These are phyloP conservation scores for Furcasterigmium sp. DNA, from an alignment of 2,329 filamentous ascomycete genomes.

Conservation along the genomic window DNA sequence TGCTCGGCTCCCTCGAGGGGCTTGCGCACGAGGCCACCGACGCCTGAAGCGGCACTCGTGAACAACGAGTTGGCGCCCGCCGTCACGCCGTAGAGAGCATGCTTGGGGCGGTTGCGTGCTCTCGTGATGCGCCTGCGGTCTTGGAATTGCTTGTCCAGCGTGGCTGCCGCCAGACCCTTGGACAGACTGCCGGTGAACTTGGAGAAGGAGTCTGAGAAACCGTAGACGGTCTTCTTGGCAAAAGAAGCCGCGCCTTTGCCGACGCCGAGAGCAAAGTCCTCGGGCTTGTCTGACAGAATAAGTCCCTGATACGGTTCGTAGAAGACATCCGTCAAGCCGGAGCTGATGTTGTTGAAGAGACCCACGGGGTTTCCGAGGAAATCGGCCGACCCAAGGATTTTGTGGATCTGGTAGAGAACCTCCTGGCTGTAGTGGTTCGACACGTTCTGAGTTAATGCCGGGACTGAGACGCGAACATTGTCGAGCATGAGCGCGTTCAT, in stretches of 20 bases:
- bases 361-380: slow-evolving; percentile 97
- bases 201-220: slow-evolving; percentile 93
- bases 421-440: slow-evolving; percentile 96
- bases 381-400: slow-evolving; percentile 93
- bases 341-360: slow-evolving; percentile 96
- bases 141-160: slow-evolving; percentile 97
- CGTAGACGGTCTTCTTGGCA: slow-evolving; percentile 97
- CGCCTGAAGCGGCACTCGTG: slow-evolving; percentile 85
- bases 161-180: slow-evolving; percentile 91
- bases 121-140: slow-evolving; percentile 91
- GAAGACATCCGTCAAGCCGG: slow-evolving; percentile 95
- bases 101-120: slow-evolving; percentile 90
- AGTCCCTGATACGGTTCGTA: slow-evolving; percentile 98
- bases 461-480: slow-evolving; percentile 86
- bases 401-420: slow-evolving; percentile 91
- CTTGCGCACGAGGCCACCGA: slow-evolving; percentile 88
- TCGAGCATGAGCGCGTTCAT: slow-evolving; percentile 93
- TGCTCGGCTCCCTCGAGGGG: slow-evolving; percentile 94
- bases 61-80: slow-evolving; percentile 94
- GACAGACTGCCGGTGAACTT: slow-evolving; percentile 97
- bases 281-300: slow-evolving; percentile 91
- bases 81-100: slow-evolving; percentile 93
- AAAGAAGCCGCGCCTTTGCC: slow-evolving; percentile 96
- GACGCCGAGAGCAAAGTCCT: slow-evolving; percentile 91
- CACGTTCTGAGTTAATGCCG: slow-evolving; percentile 78